Evolutionary conservation across 176 grass and related monocot species (phyloP), one percentile per base, ranked within the genome.

Genomic region (Juncus effusus): DNA sequence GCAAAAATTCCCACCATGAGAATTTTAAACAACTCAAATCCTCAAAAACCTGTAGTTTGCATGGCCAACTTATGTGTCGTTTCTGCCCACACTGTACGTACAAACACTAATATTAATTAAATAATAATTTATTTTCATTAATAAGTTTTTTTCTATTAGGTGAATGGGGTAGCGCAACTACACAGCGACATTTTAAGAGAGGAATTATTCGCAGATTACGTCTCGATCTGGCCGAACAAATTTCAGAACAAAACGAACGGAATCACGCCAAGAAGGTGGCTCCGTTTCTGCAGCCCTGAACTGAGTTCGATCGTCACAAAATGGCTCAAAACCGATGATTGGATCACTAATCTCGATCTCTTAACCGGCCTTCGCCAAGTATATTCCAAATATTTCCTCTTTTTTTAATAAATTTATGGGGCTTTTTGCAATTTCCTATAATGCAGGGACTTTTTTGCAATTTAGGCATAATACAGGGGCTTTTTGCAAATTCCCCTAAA

Each of bases 241-340:
- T 85, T 85, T 76, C 82, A 85, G 72, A 85, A 85, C 38, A 85
- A 85, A 80, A 85, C 82, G 44, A 85, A 85, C 65, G 82, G 82
- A 36, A 80, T 85, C 63, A 85, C 82, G 59, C 77, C 77, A 71
- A 73, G 82, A 12, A 55, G 77, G 14, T 85, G 82, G 82, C 38
- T 85, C 57, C 59, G 42, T 11, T 85, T 85, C 60, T 85, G 82
- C 66, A 85, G 61, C 65, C 82, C 82, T 61, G 77, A 80, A 55
- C 57, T 85, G 36, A 85, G 82, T 80, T 19, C 70, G n/a, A 80
- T 85, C 28, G 70, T 85, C 36, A 85, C 82, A 4, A 85, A 80
- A 76, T 85, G 82, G 77, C 66, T 85, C 13, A 80, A 85, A 63
- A 85, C 82, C 38, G 82, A 85, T 67, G 65, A 66, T 59, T 85